These are phyloP conservation scores for Psidium friedrichsthalianum DNA, from an alignment of 345 rosid species.

Conservation along the genomic window DNA sequence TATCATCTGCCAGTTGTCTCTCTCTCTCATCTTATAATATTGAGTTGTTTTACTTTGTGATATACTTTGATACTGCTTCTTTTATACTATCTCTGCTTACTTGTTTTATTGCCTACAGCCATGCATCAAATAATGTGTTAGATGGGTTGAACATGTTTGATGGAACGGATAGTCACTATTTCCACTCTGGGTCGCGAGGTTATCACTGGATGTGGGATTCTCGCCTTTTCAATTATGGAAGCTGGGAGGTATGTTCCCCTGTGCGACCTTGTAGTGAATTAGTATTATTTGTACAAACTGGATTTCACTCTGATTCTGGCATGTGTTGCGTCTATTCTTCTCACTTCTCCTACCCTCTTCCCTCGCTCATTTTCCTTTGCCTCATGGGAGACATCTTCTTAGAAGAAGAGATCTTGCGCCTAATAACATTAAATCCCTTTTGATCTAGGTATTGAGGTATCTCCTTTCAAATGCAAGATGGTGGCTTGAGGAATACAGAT, in stretches of 20 bases:
- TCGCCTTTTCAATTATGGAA: conserved; percentile 94
- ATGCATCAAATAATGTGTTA: conserved; percentile 80
- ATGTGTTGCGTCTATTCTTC: neutral
- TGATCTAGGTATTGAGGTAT: conserved; percentile 66
- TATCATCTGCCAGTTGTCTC: neutral
- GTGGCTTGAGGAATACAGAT: conserved; percentile 96
- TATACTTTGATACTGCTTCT: neutral
- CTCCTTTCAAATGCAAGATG: conserved; percentile 95
- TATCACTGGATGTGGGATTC: conserved; percentile 99
- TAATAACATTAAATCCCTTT: neutral
- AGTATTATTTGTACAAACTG: neutral
- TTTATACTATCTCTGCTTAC: neutral
- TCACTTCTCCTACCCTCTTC: neutral
- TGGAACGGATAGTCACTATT: conserved; percentile 88
- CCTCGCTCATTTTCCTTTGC: neutral
- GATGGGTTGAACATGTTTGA: conserved; percentile 97
- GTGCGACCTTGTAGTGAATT: neutral
- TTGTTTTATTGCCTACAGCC: conserved; percentile 34
- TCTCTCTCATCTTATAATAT: neutral
- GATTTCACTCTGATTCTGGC: neutral
- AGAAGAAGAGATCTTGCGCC: neutral
- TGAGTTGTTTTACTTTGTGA: neutral
- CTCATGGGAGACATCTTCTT: neutral
- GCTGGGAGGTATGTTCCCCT: conserved; percentile 76
- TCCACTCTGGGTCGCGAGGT: conserved; percentile 81